A percentile compares a stretch with the other conserved stretches of the same genome.
phyloP scores from a whole-genome alignment of 2,329 filamentous ascomycete species.

The Penicillium polonicum region DNA sequence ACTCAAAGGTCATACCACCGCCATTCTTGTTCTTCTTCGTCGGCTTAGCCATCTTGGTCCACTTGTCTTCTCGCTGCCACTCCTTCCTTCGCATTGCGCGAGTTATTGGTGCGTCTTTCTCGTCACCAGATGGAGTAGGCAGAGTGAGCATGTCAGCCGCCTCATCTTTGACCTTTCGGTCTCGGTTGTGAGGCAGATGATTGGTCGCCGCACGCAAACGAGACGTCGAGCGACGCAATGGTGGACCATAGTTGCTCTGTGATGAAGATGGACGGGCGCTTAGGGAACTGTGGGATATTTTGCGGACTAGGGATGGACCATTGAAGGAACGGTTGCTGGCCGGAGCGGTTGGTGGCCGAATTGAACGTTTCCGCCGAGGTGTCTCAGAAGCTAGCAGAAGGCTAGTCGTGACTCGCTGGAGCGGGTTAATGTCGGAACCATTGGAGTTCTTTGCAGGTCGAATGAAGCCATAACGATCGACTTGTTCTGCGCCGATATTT shows the following conservation, averaged over 20 bases:
- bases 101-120: slow-evolving; percentile 49
- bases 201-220: slow-evolving; percentile 55
- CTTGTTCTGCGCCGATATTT: slow-evolving; percentile 57
- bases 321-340: slow-evolving; percentile 46
- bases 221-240: slow-evolving; percentile 42
- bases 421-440: slow-evolving; percentile 38
- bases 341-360: slow-evolving; percentile 52
- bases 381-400: slow-evolving; percentile 57
- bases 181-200: slow-evolving; percentile 53
- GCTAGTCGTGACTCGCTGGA: slow-evolving; percentile 61
- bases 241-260: slow-evolving; percentile 46
- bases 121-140: slow-evolving; percentile 51
- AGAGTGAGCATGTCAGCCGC: slow-evolving; percentile 65
- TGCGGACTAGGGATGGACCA: slow-evolving; percentile 40
- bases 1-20: slow-evolving; percentile 68
- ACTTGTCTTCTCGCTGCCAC: slow-evolving; percentile 63
- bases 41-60: slow-evolving; percentile 63
- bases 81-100: slow-evolving; percentile 57
- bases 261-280: slow-evolving; percentile 44
- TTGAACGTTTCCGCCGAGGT: slow-evolving; percentile 53
- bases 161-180: slow-evolving; percentile 57
- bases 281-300: slow-evolving; percentile 45
- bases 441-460: slow-evolving; percentile 31
- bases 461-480: slow-evolving; percentile 67
- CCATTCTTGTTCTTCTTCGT: slow-evolving; percentile 49